Evolutionary conservation across 495 filamentous ascomycete species (phyloP), one percentile per base, ranked within the genome.

Genomic region (Penicillium dipodomyicola): DNA sequence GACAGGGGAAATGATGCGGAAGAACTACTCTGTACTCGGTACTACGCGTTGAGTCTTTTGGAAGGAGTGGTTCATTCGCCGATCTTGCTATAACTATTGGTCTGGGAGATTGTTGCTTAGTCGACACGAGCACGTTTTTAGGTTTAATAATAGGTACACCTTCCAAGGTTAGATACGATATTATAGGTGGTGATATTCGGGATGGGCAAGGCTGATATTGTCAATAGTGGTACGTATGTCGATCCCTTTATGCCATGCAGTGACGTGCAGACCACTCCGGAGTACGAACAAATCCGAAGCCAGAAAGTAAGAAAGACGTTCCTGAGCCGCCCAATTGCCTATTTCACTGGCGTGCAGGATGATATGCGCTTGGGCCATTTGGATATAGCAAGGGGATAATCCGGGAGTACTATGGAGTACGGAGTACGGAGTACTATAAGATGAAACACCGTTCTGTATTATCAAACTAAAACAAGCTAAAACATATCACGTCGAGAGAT

Each of bases 21-120:
- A 6, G 14, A 4, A 37, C 32, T 37, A 15, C 33, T 15, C 32
- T 2, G 33, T 37, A 15, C 33, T 15, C 14, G 1, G 33, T 37
- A 15, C 33, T 35, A 37, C 14, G 2, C 33, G 14, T 37, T 37
- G 33, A 42, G 9, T 20, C 19, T 20, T 42, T 42, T 11, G 19
- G 10, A 42, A 4, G 17, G 27, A n/a, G n/a, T 46, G 27, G 5
- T 15, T 20, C 9, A 39, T 20, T 43, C 29, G 60, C 47, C 39
- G 56, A 62, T 62, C 56, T 20, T 43, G 53, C 20, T 44, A 32
- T 12, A 11, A 11, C 10, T 32, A 12, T 33, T 33, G 56, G 43
- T 56, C 52, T 41, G 60, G 60, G 43, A 43, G 52, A 49, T 54
- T 20, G n/a, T 52, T 46, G 20, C 39, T 59, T 27, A 55, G 37